These are phyloP conservation scores for Betula pendula DNA, from an alignment of 306 rosid species.

Conservation along the genomic window DNA sequence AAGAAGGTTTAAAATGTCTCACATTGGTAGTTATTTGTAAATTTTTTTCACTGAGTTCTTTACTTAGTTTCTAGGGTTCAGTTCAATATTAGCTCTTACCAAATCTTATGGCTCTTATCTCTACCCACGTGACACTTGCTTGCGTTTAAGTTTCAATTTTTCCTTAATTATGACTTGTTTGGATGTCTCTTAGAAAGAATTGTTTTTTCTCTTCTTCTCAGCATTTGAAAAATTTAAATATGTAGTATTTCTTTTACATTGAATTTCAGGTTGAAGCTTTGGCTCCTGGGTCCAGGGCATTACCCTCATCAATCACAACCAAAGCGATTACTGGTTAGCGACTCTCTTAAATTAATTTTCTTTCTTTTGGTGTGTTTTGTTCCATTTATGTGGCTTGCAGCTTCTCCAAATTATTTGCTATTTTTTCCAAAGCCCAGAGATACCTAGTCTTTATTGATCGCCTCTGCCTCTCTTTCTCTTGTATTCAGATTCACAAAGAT, in stretches of 20 bases:
- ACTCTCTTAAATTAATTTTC: background rate
- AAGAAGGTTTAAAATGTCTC: conserved; percentile 34
- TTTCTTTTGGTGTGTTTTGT: background rate
- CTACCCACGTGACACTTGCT: background rate
- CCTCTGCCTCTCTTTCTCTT: conserved; percentile 2
- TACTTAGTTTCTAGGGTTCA: conserved; percentile 16
- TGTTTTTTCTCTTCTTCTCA: background rate
- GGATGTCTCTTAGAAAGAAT: background rate
- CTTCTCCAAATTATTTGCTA: background rate
- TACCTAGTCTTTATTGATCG: background rate
- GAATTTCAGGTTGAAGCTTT: conserved; percentile 42
- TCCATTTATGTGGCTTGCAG: background rate
- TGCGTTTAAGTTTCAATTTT: background rate
- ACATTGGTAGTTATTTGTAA: conserved; percentile 2
- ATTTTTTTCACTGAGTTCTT: background rate
- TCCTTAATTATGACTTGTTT: background rate
- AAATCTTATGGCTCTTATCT: background rate
- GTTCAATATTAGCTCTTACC: background rate
- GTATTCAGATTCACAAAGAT: background rate
- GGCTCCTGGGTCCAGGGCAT: conserved; percentile 35
- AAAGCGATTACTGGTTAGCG: conserved; percentile 45
- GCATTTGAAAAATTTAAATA: background rate
- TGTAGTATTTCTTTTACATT: background rate
- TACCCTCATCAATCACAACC: conserved; percentile 41
- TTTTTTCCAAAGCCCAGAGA: background rate